Conservation (phyloP, 176 grass and related monocot genomes). For the Oropetium thomaeum region DNA sequence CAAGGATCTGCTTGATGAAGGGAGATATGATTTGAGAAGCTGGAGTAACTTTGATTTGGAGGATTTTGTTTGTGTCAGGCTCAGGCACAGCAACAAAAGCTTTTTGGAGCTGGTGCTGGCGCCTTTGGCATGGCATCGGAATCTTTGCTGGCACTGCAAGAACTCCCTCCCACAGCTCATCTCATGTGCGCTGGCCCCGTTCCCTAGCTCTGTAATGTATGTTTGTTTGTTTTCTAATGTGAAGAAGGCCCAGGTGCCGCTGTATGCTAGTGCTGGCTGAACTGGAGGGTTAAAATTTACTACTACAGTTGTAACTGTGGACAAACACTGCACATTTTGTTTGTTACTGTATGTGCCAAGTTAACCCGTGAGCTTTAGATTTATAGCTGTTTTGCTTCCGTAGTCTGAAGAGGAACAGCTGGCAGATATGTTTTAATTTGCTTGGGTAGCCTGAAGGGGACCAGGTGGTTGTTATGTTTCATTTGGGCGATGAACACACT, state of each 20-base stretch:
- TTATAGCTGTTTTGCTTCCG: too few species aligned
- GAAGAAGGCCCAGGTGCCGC: not conserved
- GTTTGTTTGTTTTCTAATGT: not conserved
- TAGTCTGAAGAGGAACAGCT: too few species aligned
- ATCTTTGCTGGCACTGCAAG: constrained; percentile 19
- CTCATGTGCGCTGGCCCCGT: constrained; percentile 3
- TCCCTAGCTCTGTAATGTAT: not conserved
- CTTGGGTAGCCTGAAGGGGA: not conserved
- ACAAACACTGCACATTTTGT: too few species aligned
- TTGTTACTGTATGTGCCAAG: not conserved
- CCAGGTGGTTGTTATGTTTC: not conserved
- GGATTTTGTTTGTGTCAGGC: not conserved
- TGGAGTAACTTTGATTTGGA: not conserved
- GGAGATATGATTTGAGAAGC: not conserved
- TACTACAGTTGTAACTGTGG: too few species aligned
- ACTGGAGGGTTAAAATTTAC: not conserved
- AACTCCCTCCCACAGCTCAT: not conserved
- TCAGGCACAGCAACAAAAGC: not conserved
- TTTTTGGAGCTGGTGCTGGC: not conserved
- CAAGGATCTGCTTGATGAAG: not conserved
- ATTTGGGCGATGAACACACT: not conserved
- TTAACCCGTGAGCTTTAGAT: too few species aligned
- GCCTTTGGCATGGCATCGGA: not conserved
- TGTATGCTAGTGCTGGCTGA: not conserved
- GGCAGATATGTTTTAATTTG: too few species aligned